These are phyloP conservation scores for Blastobotrys proliferans DNA, from an alignment of 1,139 yeast genomes.

Conservation along the genomic window DNA sequence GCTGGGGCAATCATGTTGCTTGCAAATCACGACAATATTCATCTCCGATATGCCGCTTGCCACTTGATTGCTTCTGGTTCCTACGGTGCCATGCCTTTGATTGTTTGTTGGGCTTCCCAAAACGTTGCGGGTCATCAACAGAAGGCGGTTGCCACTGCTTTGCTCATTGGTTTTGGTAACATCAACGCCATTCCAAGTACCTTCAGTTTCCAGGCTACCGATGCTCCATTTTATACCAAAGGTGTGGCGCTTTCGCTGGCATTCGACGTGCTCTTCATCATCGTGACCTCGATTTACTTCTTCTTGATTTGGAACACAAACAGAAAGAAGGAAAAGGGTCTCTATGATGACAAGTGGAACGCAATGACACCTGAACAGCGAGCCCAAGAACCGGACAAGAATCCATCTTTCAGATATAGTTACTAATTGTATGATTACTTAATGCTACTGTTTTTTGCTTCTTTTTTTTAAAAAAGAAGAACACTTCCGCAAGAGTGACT, in stretches of 20 bases:
- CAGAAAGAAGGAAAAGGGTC: slow-evolving; percentile 34
- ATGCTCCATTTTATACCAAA: slow-evolving; percentile 55
- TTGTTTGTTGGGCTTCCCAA: slow-evolving; percentile 70
- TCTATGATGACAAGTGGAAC: slow-evolving; percentile 42
- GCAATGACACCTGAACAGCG: slow-evolving; percentile 42
- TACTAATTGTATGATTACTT: too few relatives aligned
- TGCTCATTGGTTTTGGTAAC: slow-evolving; percentile 78
- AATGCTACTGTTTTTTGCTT: too few relatives aligned
- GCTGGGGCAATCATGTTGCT: slow-evolving; percentile 54
- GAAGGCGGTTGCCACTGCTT: slow-evolving; percentile 68
- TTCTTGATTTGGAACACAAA: slow-evolving; percentile 33
- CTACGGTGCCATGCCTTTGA: slow-evolving; percentile 69
- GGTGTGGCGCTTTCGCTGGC: slow-evolving; percentile 59
- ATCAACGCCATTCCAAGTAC: slow-evolving; percentile 67
- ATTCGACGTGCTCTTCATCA: slow-evolving; percentile 48
- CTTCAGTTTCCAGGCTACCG: slow-evolving; percentile 52
- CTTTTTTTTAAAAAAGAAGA: too few relatives aligned
- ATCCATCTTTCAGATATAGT: slow-evolving; percentile 54
- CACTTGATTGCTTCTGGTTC: slow-evolving; percentile 64
- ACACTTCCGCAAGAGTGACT: too few relatives aligned
- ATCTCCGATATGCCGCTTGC: slow-evolving; percentile 64
- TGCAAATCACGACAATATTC: slow-evolving; percentile 29
- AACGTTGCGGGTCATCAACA: slow-evolving; percentile 68
- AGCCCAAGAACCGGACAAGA: slow-evolving; percentile 57
- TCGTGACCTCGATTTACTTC: slow-evolving; percentile 45